Evolutionary conservation across 208 protist genomes (phyloP).

Genomic region (Porcisia deanei): DNA sequence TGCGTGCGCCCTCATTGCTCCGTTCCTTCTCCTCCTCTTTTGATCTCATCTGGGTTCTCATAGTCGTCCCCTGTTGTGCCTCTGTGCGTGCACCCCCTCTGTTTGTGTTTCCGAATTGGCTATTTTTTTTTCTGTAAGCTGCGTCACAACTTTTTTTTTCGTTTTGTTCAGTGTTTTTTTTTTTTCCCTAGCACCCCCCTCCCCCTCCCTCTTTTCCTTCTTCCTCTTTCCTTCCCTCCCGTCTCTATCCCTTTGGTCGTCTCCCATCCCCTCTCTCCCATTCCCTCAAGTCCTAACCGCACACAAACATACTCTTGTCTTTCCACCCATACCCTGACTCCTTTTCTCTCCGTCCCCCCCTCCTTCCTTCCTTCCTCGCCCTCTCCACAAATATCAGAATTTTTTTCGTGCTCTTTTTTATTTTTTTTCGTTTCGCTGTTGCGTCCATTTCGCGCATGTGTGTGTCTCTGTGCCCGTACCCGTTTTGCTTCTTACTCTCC

Average conservation of each 20-base stretch:
- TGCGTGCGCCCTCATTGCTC: background rate
- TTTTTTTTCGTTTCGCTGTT: background rate
- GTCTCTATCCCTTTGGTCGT: too few relatives aligned
- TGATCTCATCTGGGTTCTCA: too few relatives aligned
- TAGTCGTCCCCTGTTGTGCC: too few relatives aligned
- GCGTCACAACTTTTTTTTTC: background rate
- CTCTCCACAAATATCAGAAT: too few relatives aligned
- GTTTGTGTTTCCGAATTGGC: too few relatives aligned
- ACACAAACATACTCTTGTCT: too few relatives aligned
- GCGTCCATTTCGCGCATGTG: too few relatives aligned
- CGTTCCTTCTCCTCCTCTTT: background rate
- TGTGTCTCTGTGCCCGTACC: background rate
- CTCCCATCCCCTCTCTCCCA: background rate
- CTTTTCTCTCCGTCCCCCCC: background rate
- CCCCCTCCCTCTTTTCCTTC: background rate
- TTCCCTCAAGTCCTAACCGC: background rate
- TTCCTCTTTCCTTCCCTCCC: background rate
- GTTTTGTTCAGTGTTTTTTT: background rate
- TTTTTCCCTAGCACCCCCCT: background rate
- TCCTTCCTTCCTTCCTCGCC: background rate
- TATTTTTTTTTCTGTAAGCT: background rate
- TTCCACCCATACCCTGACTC: background rate
- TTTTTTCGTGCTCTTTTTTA: background rate
- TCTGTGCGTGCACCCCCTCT: too few relatives aligned
- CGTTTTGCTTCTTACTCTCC: background rate